phyloP scores from a whole-genome alignment of 768 basidiomycete species.

The Termitomyces sp. region DNA sequence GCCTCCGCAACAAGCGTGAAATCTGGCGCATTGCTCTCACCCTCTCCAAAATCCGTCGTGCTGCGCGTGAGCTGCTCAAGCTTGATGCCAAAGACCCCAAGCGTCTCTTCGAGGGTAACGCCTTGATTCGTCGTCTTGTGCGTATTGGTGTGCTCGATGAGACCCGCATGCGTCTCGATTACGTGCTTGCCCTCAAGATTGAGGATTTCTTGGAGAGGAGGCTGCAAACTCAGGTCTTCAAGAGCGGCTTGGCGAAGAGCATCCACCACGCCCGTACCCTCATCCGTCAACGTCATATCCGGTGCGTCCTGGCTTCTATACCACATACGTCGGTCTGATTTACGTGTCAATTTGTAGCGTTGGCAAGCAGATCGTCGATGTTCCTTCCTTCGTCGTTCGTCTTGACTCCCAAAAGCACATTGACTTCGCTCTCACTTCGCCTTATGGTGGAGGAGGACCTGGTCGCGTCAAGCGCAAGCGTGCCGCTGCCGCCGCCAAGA shows the following conservation, averaged over 20 bases:
- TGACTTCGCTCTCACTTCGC: constrained; percentile 96
- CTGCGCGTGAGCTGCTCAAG: constrained; percentile 99
- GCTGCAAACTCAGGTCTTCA: constrained; percentile 99
- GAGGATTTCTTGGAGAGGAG: constrained; percentile 99
- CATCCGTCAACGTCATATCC: constrained; percentile 98
- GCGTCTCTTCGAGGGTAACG: constrained; percentile 99
- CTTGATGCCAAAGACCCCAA: constrained; percentile 99
- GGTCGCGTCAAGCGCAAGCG: constrained; percentile 99
- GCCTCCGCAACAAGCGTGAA: constrained; percentile 99
- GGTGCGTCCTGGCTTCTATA: constrained; percentile 40
- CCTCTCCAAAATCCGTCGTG: constrained; percentile 99
- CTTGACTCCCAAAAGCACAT: constrained; percentile 99
- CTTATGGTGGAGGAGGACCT: constrained; percentile 90
- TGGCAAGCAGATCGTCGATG: constrained; percentile 98
- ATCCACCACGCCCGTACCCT: constrained; percentile 98
- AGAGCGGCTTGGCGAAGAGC: constrained; percentile 94
- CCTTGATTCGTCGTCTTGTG: constrained; percentile 91
- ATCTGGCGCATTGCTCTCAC: constrained; percentile 99
- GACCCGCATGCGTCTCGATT: constrained; percentile 98
- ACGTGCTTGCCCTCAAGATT: constrained; percentile 98
- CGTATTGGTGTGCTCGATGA: constrained; percentile 99
- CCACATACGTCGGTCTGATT: neutral
- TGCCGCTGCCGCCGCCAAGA: constrained; percentile 86
- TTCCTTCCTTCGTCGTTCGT: constrained; percentile 97
- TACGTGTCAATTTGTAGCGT: constrained; percentile 45